phyloP scores from a whole-genome alignment of 306 rosid genomes.

The Trifolium repens region DNA sequence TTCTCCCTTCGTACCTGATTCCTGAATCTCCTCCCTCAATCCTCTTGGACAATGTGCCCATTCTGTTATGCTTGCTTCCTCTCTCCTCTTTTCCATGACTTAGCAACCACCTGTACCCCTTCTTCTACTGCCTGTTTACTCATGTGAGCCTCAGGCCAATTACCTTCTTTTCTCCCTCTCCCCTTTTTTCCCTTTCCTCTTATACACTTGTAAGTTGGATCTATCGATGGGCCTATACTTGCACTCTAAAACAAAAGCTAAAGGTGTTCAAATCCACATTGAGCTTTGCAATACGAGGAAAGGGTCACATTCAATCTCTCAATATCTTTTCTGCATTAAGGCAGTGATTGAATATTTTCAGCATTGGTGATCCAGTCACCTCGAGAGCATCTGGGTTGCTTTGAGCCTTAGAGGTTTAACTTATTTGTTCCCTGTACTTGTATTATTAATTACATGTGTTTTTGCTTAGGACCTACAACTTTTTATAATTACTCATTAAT shows the following conservation, averaged over 20 bases:
- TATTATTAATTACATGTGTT: no score
- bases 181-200: background rate
- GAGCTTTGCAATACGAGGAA: constrained; percentile 1
- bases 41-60: background rate
- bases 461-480: background rate
- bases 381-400: background rate
- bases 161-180: background rate
- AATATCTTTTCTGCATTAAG: background rate
- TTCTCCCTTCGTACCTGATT: background rate
- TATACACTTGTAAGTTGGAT: constrained; percentile 5
- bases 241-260: background rate
- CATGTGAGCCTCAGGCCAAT: background rate
- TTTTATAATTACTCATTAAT: background rate
- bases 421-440: no score
- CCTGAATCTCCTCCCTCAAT: background rate
- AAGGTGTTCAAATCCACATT: background rate
- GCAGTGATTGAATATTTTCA: background rate
- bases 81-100: background rate
- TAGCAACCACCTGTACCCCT: background rate
- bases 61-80: background rate
- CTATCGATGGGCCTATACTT: background rate
- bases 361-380: background rate
- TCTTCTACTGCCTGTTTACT: background rate
- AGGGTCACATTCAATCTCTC: background rate
- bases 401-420: background rate